Base-by-base conservation (phyloP, 805 yeast genomes). In the Candida maltosa region DNA sequence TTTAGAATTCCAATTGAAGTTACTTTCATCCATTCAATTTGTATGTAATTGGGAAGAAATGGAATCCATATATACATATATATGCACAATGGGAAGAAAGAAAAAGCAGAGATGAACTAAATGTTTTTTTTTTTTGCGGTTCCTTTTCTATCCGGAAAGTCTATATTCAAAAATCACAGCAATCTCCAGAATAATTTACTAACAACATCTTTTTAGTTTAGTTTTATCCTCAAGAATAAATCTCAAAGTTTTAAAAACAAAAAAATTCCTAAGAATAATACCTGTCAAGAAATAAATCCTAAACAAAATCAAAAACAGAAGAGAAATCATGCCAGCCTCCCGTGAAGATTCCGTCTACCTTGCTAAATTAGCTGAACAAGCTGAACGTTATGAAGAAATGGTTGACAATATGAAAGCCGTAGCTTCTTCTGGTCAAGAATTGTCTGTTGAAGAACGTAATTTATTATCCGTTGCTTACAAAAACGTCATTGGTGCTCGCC, bases 301-400 rank as follows among this genome's bases (percentile, higher is more conserved):
- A 19, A 32, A 16, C 11, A 18, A 31, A 9, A 31, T 18, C 18
- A 18, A 16, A 21, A 6, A 32, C 14, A 29, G 9, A 23, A 22
- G 23, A 4, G 7, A 17, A 6, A 49, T 52, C 58, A 80, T 82
- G 88, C 75, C 89, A 54, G 73, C 77, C 65, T 76, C 91, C 59
- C 94, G 97, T 76, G 97, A 93, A 82, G 95, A 93, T 73, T 87
- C 94, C 59, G 96, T 93, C 56, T 91, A 89, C 71, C 80, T 93
- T 61, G 97, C 97, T 67, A 91, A 93, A 65, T 82, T 93, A 64
- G 96, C 97, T 59, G 97, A 91, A 73, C 97, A 91, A 75, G 97
- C 97, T 59, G 98, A 93, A 75, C 94, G 97, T 72, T 93, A 89
- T 66, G 97, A 93, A 74, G 97, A 91, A 74, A 88, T 87, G 97